Evolutionary conservation across 148 eudicot species (phyloP).

Genomic region (Chenopodium album): DNA sequence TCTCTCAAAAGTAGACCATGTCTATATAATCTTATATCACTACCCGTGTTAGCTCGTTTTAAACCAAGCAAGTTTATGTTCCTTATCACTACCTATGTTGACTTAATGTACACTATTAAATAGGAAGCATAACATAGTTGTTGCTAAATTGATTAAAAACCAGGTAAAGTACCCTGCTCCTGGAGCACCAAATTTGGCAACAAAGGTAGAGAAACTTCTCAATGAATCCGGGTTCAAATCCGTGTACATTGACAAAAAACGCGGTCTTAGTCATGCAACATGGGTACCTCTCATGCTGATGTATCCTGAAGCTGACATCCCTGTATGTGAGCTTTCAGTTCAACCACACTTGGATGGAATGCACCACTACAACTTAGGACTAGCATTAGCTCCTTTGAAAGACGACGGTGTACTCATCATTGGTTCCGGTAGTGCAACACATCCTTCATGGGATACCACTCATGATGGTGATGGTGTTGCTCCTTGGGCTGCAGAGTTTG

Average conservation of each 20-base stretch:
- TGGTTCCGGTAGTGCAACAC: constrained; percentile 79
- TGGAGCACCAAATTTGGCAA: constrained; percentile 74
- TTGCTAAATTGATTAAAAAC: background rate
- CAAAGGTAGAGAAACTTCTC: constrained; percentile 55
- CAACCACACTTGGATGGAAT: constrained; percentile 53
- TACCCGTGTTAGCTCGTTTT: too few species aligned
- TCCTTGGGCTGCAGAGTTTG: constrained; percentile 70
- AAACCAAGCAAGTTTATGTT: too few species aligned
- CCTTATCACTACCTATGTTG: too few species aligned
- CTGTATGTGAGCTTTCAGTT: constrained; percentile 75
- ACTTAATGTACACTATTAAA: too few species aligned
- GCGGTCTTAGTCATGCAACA: constrained; percentile 80
- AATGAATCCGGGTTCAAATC: constrained; percentile 39
- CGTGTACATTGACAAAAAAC: constrained; percentile 56
- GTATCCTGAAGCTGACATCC: constrained; percentile 86
- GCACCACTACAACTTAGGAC: constrained; percentile 64
- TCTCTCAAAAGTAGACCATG: too few species aligned
- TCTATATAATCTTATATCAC: too few species aligned
- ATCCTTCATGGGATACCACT: constrained; percentile 47
- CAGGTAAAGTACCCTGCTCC: constrained; percentile 88
- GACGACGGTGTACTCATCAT: constrained; percentile 76
- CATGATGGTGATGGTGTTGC: constrained; percentile 26
- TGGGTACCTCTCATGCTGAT: constrained; percentile 91
- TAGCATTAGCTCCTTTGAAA: constrained; percentile 66
- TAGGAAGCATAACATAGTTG: background rate